Conservation (phyloP, 78 protist species). For the Isochrysis galbana region DNA sequence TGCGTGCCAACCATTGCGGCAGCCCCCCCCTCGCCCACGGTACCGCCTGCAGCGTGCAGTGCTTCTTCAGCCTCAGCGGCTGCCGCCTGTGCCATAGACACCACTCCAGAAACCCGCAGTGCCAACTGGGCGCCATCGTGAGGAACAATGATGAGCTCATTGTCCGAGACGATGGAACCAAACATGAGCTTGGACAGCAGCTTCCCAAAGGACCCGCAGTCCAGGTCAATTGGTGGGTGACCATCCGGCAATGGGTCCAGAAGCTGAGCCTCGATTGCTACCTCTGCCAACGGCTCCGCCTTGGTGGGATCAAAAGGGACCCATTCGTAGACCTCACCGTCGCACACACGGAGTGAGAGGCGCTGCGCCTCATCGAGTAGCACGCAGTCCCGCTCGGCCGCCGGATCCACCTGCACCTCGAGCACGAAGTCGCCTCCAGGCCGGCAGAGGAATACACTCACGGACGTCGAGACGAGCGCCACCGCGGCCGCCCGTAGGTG, state of each 20-base stretch:
- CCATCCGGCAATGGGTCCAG: background rate
- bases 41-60: no score
- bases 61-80: no score
- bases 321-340: background rate
- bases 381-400: background rate
- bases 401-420: background rate
- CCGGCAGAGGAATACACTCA: background rate
- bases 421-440: constrained; percentile 20
- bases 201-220: background rate
- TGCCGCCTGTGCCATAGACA: no score
- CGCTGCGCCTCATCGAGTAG: background rate
- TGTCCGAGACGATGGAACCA: background rate
- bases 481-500: background rate
- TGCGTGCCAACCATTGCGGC: background rate
- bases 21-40: background rate
- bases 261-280: background rate
- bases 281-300: background rate
- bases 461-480: background rate
- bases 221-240: background rate
- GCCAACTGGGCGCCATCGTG: background rate
- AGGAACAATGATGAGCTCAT: background rate
- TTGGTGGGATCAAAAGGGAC: background rate
- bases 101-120: constrained; percentile 11
- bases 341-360: constrained; percentile 11
- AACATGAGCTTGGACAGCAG: background rate